Conservation (phyloP, 805 yeast genomes). For the Wickerhamiella parazyma region DNA sequence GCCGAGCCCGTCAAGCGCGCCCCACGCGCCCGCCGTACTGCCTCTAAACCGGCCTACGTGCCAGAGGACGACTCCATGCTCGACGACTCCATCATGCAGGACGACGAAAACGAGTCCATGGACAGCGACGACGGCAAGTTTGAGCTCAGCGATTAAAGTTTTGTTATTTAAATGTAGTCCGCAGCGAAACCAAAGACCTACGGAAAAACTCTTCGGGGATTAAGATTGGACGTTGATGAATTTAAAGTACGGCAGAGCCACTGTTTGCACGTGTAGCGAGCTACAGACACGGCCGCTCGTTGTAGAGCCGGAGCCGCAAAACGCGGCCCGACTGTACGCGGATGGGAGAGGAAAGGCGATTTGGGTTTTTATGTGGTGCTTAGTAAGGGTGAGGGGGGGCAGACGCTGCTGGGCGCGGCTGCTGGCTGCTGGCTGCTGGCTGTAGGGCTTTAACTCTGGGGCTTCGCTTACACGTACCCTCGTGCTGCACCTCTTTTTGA, state of each 20-base stretch:
- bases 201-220: constrained; percentile 20
- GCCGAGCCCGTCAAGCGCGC: not conserved
- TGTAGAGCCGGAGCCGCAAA: not conserved
- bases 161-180: constrained; percentile 16
- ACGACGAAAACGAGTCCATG: not conserved
- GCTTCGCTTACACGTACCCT: too few relatives aligned
- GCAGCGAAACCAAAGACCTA: constrained; percentile 21
- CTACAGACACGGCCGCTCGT: not conserved
- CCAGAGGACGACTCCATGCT: constrained; percentile 3
- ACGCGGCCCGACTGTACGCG: not conserved
- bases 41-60: constrained; percentile 1
- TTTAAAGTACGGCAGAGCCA: constrained; percentile 8
- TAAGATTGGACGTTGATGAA: constrained; percentile 19
- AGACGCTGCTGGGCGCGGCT: too few relatives aligned
- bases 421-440: too few relatives aligned
- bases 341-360: not conserved
- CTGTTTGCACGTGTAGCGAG: not conserved
- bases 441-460: too few relatives aligned
- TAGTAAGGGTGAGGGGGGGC: too few relatives aligned
- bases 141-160: not conserved
- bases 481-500: too few relatives aligned
- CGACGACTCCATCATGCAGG: not conserved
- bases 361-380: not conserved
- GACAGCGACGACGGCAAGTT: not conserved
- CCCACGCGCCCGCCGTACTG: not conserved